Conservation (phyloP, 257 asterid species). For the Scutellaria baicalensis region DNA sequence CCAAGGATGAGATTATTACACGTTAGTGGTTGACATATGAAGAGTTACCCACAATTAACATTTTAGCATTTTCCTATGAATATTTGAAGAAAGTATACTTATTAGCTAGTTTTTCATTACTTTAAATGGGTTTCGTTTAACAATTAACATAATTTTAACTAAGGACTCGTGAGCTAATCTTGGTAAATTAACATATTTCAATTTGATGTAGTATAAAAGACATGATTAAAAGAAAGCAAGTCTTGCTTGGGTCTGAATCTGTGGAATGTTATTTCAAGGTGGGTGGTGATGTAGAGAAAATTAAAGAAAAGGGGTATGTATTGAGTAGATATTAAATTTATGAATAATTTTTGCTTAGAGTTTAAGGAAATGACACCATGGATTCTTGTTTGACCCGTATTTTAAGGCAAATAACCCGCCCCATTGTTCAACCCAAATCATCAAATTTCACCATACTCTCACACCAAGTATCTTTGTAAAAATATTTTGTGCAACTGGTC, state of each 20-base stretch:
- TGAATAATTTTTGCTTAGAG: slow-evolving; percentile 35
- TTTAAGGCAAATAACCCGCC: slow-evolving; percentile 41
- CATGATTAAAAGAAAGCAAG: slow-evolving; percentile 13
- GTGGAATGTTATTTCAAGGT: slow-evolving; percentile 46
- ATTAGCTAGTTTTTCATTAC: not conserved
- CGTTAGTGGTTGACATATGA: no score
- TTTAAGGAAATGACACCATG: slow-evolving; percentile 45
- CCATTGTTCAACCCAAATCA: slow-evolving; percentile 17
- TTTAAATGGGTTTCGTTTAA: not conserved
- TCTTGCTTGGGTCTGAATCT: slow-evolving; percentile 29
- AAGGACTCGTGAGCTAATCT: not conserved
- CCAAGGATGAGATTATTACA: no score
- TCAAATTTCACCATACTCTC: not conserved
- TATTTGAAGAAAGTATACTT: no score
- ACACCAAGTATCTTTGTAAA: no score
- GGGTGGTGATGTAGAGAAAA: slow-evolving; percentile 47
- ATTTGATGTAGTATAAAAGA: not conserved
- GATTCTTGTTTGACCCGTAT: slow-evolving; percentile 68
- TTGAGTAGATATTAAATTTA: slow-evolving; percentile 24
- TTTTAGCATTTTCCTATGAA: no score
- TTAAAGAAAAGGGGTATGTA: slow-evolving; percentile 13
- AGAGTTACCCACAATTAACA: no score
- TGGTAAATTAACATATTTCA: not conserved
- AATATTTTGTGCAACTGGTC: no score
- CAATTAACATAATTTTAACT: not conserved